phyloP scores from a whole-genome alignment of 176 grass and related monocot genomes.

The Triticum turgidum region DNA sequence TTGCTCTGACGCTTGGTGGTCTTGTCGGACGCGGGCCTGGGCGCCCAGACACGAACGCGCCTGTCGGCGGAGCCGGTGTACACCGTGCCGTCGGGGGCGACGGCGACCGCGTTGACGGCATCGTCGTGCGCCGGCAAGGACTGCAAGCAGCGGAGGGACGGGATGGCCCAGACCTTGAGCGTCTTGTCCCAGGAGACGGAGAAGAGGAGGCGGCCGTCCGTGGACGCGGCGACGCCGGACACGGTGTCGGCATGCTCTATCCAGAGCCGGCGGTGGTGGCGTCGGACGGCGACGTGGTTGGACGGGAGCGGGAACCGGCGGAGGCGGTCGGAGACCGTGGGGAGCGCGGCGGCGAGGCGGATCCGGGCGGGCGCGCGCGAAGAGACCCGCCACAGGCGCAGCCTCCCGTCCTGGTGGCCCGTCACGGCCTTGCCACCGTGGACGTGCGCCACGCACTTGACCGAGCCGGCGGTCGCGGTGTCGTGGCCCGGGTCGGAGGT shows the following conservation, averaged over 20 bases:
- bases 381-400: conserved; percentile 67
- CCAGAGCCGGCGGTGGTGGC: conserved; percentile 77
- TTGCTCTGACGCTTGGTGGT: neutral
- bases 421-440: conserved; percentile 38
- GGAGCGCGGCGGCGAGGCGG: conserved; percentile 61
- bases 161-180: conserved; percentile 81
- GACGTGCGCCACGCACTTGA: conserved; percentile 60
- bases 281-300: conserved; percentile 66
- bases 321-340: conserved; percentile 69
- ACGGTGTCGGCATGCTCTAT: conserved; percentile 77
- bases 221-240: conserved; percentile 46
- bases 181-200: conserved; percentile 94
- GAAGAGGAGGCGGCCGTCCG: conserved; percentile 59
- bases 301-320: conserved; percentile 74
- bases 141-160: conserved; percentile 74
- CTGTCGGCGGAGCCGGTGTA: conserved; percentile 83
- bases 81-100: conserved; percentile 61
- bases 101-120: conserved; percentile 78
- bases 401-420: conserved; percentile 75
- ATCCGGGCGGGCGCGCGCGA: conserved; percentile 16
- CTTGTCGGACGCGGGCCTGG: neutral
- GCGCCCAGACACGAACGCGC: conserved; percentile 63
- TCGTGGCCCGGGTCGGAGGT: conserved; percentile 23
- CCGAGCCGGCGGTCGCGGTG: conserved; percentile 37
- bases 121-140: conserved; percentile 81